Conservation (phyloP, 2,329 filamentous ascomycete genomes). For the Orbilia blumenaviensis region DNA sequence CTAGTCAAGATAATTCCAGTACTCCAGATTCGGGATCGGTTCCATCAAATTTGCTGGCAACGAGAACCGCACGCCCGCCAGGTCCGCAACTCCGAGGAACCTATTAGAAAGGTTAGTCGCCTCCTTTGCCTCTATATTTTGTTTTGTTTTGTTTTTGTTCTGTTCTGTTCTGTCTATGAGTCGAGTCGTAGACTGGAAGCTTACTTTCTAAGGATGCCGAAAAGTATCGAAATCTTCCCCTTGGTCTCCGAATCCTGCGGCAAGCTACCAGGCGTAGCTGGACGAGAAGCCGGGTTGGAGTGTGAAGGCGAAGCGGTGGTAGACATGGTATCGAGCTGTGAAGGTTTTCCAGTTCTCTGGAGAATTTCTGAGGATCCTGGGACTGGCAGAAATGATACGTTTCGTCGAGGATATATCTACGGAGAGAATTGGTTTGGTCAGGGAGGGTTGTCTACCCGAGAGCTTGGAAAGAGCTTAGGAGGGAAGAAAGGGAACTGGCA, state of each 20-base stretch:
- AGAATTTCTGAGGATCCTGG: not conserved
- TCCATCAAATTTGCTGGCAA: constrained; percentile 94
- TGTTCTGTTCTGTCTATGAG: too few species aligned
- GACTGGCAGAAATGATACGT: not conserved
- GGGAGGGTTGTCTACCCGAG: constrained; percentile 5
- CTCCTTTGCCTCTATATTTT: not conserved
- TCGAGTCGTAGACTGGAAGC: not conserved
- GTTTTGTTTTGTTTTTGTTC: not conserved
- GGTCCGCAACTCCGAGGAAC: constrained; percentile 95
- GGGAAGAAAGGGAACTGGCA: not conserved
- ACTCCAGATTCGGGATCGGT: constrained; percentile 96
- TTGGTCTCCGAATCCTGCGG: constrained; percentile 44
- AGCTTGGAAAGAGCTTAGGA: constrained; percentile 16
- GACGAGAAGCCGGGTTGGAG: constrained; percentile 48
- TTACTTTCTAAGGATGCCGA: constrained; percentile 43
- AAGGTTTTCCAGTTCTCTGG: not conserved
- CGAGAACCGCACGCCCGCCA: constrained; percentile 94
- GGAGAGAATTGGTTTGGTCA: not conserved
- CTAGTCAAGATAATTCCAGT: constrained; percentile 97
- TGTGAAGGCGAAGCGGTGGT: constrained; percentile 32
- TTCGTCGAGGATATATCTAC: not conserved
- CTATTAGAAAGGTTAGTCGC: constrained; percentile 60
- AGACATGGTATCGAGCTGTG: constrained; percentile 33
- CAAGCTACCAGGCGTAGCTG: constrained; percentile 43
- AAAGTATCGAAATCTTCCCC: constrained; percentile 32